Evolutionary conservation across 495 filamentous ascomycete species (phyloP).

Genomic region (Aspergillus ellipticus): DNA sequence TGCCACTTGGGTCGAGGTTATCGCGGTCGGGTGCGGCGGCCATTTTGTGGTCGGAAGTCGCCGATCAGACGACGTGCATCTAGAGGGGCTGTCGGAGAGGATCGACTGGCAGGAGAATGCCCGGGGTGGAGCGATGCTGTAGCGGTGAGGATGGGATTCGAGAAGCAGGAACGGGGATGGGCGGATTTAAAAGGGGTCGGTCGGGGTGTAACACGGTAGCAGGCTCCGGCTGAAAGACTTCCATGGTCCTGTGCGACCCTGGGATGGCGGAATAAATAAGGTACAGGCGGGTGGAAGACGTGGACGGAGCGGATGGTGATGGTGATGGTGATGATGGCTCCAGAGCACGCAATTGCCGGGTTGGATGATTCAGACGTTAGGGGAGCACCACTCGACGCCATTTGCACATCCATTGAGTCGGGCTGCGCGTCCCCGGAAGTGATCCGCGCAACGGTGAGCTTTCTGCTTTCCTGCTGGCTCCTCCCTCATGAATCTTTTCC

Average conservation of each 20-base stretch:
- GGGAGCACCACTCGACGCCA: background rate
- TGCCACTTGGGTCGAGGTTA: background rate
- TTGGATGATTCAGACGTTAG: conserved; percentile 16
- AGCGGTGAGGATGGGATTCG: conserved; percentile 7
- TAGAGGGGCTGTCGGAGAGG: background rate
- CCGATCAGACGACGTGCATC: background rate
- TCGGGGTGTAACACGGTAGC: background rate
- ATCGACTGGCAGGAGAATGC: background rate
- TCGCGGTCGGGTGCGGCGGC: conserved; percentile 1
- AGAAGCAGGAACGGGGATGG: background rate
- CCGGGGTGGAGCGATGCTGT: conserved; percentile 5
- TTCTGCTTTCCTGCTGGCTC: too few species aligned
- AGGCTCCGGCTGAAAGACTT: background rate
- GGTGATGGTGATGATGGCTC: conserved; percentile 10
- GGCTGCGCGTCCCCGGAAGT: background rate
- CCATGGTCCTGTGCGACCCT: conserved; percentile 6
- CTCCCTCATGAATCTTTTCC: too few species aligned
- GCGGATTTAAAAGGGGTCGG: background rate
- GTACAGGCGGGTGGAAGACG: background rate
- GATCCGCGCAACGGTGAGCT: too few species aligned
- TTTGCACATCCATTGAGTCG: background rate
- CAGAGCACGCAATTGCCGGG: conserved; percentile 21
- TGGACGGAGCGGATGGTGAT: background rate
- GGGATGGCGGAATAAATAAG: background rate
- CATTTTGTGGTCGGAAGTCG: background rate